Percentiles rank a stretch among this genome's conserved stretches.
phyloP scores from a whole-genome alignment of 768 basidiomycete species.

The Termitomyces sp. region DNA sequence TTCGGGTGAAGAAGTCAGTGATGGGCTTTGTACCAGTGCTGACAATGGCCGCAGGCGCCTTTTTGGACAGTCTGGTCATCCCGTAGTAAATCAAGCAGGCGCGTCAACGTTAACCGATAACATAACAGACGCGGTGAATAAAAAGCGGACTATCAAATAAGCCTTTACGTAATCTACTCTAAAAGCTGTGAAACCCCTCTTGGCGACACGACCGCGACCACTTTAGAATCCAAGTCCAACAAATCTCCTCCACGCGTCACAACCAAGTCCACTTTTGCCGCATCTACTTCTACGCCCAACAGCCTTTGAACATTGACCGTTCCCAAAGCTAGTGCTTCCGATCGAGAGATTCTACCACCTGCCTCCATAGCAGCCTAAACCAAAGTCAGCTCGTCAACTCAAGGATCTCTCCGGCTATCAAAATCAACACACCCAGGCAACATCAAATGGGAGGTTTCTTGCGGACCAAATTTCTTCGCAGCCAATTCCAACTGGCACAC shows the following conservation, averaged over 20 bases:
- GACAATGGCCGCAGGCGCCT: conserved; percentile 14
- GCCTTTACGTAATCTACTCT: background rate
- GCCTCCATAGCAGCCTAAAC: conserved; percentile 40
- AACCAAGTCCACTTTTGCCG: conserved; percentile 48
- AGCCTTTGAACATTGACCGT: conserved; percentile 40
- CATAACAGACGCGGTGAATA: background rate
- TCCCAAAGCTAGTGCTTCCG: conserved; percentile 41
- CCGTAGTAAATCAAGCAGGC: conserved; percentile 14
- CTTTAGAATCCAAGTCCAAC: conserved; percentile 40
- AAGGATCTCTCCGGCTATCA: background rate
- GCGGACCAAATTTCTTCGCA: conserved; percentile 62
- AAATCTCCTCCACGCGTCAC: conserved; percentile 49
- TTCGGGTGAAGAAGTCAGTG: conserved; percentile 43
- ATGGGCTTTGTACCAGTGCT: conserved; percentile 25
- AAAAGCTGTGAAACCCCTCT: conserved; percentile 12
- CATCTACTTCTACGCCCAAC: conserved; percentile 29
- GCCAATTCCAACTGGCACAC: conserved; percentile 71
- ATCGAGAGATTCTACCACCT: conserved; percentile 32
- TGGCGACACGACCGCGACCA: conserved; percentile 51
- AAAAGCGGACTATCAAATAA: conserved; percentile 9
- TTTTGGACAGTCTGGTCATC: conserved; percentile 27
- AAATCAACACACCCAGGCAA: conserved; percentile 63
- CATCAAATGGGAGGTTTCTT: conserved; percentile 74
- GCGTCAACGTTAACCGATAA: conserved; percentile 5
- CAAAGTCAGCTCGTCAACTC: background rate